Conservation (phyloP, 225 moss, liverwort and hornwort genomes). For the Pseudoscleropodium purum region DNA sequence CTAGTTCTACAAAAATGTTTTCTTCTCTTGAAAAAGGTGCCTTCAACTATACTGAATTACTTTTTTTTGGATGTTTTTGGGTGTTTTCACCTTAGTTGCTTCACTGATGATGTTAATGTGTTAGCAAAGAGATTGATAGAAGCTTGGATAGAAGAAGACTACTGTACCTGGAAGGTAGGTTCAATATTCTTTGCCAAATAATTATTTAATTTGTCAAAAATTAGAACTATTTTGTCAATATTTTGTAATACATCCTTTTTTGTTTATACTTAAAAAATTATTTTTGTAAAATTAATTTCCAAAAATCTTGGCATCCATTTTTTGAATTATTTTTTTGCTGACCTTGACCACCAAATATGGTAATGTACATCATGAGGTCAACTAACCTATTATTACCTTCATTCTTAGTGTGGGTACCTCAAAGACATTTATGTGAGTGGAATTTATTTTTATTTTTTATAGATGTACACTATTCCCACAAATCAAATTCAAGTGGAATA, state of each 20-base stretch:
- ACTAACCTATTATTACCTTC: background rate
- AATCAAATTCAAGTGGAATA: background rate
- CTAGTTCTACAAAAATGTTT: background rate
- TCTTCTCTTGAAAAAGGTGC: no score
- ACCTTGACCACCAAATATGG: rapidly evolving
- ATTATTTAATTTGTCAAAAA: background rate
- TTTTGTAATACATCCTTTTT: background rate
- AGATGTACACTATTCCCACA: background rate
- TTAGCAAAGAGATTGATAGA: background rate
- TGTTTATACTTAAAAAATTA: rapidly evolving
- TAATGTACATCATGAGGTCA: background rate
- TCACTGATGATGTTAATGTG: background rate
- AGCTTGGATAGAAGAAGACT: background rate
- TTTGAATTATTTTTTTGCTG: background rate
- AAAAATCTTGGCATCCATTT: no score
- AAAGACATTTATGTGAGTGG: background rate
- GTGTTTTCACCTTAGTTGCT: background rate
- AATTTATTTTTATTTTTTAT: background rate
- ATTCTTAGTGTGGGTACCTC: background rate
- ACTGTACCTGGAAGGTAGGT: rapidly evolving
- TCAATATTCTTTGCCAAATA: background rate
- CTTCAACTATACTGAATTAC: no score
- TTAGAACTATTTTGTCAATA: background rate
- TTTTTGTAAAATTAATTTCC: background rate
- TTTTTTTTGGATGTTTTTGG: rapidly evolving